Evolutionary conservation across 2,329 filamentous ascomycete species (phyloP), one percentile per base, ranked within the genome.

Genomic region (Lecanicillium sp.): DNA sequence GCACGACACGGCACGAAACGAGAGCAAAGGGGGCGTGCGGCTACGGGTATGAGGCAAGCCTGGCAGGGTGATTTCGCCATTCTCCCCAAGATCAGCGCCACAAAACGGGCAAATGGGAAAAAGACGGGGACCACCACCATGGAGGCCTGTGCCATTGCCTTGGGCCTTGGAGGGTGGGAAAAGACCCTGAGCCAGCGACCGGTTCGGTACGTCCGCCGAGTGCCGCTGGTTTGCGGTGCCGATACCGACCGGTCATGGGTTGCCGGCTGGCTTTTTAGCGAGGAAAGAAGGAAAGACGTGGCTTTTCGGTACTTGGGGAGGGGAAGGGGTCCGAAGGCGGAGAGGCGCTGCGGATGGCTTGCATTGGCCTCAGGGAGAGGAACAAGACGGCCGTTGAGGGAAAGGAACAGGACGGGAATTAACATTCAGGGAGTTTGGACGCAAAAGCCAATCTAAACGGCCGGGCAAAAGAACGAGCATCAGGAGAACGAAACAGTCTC

Each of bases 31-130:
- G 45, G 45, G 45, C n/a, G 45, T 42, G 45, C 37, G 17, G 21
- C 12, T 36, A 42, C 32, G 37, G 44, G 15, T 23, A 50, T 47
- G 48, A 50, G 48, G 48, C 32, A 43, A 40, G 43, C 43, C 38
- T 37, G 38, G 30, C 43, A 37, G 32, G 43, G 44, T 9, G 29
- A 50, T 50, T 50, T 50, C 48, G 48, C 43, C 48, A 50, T 50
- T 35, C 19, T 29, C 24, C n/a, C 20, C 26, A 50, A 43, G 43
- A 45, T 47, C 43, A 41, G 43, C 48, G 48, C 41, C 42, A 46
- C 48, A 15, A 27, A 15, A 39, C 21, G 30, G 39, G 15, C 23
- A 46, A 39, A 39, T 21, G 30, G 39, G 15, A 17, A 46, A 39
- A 44, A 4, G 33, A 27, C 27, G 19, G 40, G 27, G n/a, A n/a